Evolutionary conservation across 495 filamentous ascomycete species (phyloP).

Genomic region (Penicillium argentinense): DNA sequence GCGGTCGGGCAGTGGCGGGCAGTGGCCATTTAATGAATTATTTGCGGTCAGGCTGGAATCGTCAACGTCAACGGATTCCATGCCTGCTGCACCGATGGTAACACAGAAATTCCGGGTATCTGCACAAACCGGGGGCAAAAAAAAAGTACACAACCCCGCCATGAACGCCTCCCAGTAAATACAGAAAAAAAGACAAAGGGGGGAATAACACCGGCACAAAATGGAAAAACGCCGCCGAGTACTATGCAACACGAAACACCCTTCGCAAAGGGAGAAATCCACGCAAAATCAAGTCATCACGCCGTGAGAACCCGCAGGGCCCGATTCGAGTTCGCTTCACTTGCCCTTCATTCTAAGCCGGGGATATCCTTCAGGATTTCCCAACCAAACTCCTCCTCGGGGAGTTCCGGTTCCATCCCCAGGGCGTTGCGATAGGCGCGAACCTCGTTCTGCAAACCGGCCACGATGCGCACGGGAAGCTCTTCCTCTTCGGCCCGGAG

Average conservation of each 20-base stretch:
- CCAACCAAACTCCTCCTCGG: conserved; percentile 55
- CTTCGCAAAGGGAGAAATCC: too few species aligned
- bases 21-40: too few species aligned
- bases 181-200: not conserved
- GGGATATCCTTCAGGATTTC: conserved; percentile 50
- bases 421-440: conserved; percentile 52
- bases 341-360: conserved; percentile 30
- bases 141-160: not conserved
- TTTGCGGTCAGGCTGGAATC: too few species aligned
- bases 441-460: conserved; percentile 56
- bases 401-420: conserved; percentile 52
- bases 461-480: conserved; percentile 45
- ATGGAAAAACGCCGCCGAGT: conserved; percentile 2
- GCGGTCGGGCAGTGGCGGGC: too few species aligned
- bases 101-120: conserved; percentile 1
- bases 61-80: too few species aligned
- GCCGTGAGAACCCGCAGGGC: conserved; percentile 7
- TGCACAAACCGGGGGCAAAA: not conserved
- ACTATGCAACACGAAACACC: conserved; percentile 1
- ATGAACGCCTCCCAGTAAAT: not conserved
- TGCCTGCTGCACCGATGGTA: too few species aligned
- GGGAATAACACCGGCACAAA: not conserved
- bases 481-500: conserved; percentile 53
- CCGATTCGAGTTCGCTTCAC: not conserved
- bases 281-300: not conserved